Conservation (phyloP, 2,329 filamentous ascomycete species). For the Parastagonospora avenae region DNA sequence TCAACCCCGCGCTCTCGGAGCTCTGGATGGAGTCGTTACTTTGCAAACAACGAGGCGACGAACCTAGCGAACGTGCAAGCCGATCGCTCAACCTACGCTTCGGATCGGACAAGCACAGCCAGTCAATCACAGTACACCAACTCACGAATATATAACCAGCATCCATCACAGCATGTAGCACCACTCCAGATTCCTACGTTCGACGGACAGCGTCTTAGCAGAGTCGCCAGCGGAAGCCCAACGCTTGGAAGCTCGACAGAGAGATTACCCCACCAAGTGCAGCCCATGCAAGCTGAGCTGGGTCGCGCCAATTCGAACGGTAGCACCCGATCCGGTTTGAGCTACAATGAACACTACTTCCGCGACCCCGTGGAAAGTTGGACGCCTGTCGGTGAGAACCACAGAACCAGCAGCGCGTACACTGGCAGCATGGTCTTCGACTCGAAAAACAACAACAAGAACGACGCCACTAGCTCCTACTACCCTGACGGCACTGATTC, state of each 20-base stretch:
- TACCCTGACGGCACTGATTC: constrained; percentile 42
- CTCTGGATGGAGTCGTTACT: constrained; percentile 79
- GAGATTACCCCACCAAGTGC: constrained; percentile 41
- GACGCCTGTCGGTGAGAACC: constrained; percentile 43
- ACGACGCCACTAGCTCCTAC: constrained; percentile 61
- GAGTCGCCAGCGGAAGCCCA: constrained; percentile 72
- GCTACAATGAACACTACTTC: constrained; percentile 38
- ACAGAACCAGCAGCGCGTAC: constrained; percentile 52
- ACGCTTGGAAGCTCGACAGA: constrained; percentile 65
- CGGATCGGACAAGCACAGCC: constrained; percentile 45
- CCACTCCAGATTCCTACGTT: constrained; percentile 60
- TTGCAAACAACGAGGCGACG: constrained; percentile 71
- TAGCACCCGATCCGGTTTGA: constrained; percentile 40
- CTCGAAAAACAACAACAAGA: constrained; percentile 48
- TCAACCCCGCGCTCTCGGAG: constrained; percentile 51
- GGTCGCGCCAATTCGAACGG: constrained; percentile 44
- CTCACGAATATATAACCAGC: constrained; percentile 57
- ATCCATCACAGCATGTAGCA: constrained; percentile 72
- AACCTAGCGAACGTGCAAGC: constrained; percentile 64
- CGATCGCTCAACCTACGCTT: constrained; percentile 49
- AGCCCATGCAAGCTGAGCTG: constrained; percentile 47
- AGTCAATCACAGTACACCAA: constrained; percentile 58
- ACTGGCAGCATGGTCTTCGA: constrained; percentile 49
- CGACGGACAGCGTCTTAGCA: constrained; percentile 67
- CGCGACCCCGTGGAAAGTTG: constrained; percentile 41